Evolutionary conservation across 768 basidiomycete genomes (phyloP).

Genomic region (Tulasnella sp.): DNA sequence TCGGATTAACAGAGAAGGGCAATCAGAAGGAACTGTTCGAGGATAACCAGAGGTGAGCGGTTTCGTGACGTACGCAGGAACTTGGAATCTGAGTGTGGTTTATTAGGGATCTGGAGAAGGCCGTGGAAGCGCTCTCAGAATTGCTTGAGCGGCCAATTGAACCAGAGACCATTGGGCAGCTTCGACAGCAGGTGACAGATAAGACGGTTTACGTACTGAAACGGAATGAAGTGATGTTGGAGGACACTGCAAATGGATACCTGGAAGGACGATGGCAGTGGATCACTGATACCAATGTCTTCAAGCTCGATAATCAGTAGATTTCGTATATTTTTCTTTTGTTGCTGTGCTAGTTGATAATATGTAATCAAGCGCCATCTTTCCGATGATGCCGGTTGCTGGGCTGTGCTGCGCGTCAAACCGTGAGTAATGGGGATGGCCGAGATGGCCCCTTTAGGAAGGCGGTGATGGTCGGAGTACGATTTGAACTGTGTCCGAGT

Average conservation of each 20-base stretch:
- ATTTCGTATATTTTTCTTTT: neutral
- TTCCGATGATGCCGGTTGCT: neutral
- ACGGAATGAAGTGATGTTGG: constrained; percentile 85
- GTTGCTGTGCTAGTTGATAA: neutral
- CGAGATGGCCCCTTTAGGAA: neutral
- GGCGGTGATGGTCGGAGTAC: neutral
- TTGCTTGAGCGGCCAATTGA: constrained; percentile 86
- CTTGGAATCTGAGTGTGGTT: constrained; percentile 10
- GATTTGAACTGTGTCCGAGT: constrained; percentile 6
- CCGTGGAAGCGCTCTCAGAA: constrained; percentile 91
- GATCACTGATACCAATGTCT: constrained; percentile 32
- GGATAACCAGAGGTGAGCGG: constrained; percentile 77
- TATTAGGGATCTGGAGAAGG: constrained; percentile 75
- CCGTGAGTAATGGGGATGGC: neutral
- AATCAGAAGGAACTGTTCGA: constrained; percentile 94
- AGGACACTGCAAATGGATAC: constrained; percentile 88
- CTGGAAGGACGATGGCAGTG: constrained; percentile 74
- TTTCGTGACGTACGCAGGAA: neutral
- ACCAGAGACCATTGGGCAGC: constrained; percentile 58
- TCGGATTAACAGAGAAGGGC: constrained; percentile 36
- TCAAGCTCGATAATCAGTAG: neutral
- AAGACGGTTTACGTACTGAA: constrained; percentile 98
- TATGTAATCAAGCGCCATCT: neutral
- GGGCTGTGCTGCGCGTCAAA: constrained; percentile 4
- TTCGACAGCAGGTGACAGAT: constrained; percentile 90